Conservation (phyloP, 768 basidiomycete species). For the Dioszegia crocea region DNA sequence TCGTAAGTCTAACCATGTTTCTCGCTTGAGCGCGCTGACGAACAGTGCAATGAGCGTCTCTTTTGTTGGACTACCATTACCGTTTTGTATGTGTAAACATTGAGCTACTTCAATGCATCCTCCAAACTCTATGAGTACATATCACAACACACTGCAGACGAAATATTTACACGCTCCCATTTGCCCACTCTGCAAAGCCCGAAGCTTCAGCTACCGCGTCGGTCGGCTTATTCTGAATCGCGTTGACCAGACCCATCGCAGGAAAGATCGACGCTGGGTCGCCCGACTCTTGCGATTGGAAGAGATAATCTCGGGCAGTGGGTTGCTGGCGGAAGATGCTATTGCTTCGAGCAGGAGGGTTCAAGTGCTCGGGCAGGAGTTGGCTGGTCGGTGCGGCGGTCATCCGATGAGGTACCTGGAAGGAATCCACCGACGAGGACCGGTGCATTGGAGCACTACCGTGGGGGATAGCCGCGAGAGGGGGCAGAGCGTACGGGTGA, state of each 20-base stretch:
- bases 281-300: background rate
- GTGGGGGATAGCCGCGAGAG: background rate
- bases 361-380: background rate
- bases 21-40: constrained; percentile 5
- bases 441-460: background rate
- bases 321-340: background rate
- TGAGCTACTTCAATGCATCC: background rate
- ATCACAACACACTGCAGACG: too few relatives aligned
- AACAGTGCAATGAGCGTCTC: constrained; percentile 24
- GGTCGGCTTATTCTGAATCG: background rate
- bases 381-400: background rate
- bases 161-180: background rate
- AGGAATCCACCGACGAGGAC: constrained; percentile 5
- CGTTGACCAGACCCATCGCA: background rate
- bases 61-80: background rate
- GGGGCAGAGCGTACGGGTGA: constrained; percentile 1
- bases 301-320: background rate
- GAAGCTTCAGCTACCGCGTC: constrained; percentile 3
- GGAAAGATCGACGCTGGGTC: background rate
- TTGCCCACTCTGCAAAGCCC: constrained; percentile 9
- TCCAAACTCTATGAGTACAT: too few relatives aligned
- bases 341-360: background rate
- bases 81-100: too few relatives aligned
- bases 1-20: constrained; percentile 18
- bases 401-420: background rate